phyloP scores from a whole-genome alignment of 768 basidiomycete genomes.

The Rickenella mellea region DNA sequence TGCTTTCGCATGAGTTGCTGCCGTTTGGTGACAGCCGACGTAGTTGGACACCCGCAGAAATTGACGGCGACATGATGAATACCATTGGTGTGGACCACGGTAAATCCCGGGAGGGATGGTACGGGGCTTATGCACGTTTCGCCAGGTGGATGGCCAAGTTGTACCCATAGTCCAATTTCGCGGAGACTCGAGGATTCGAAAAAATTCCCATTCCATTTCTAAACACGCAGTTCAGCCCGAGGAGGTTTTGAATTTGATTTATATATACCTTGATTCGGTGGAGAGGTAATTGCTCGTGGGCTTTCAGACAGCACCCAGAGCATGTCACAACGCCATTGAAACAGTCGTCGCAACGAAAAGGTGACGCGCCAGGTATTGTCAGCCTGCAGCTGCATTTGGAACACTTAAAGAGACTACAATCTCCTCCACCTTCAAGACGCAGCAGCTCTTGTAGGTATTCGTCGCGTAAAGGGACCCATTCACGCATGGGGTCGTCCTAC shows the following conservation, averaged over 20 bases:
- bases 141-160: conserved; percentile 12
- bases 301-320: not conserved
- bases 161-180: conserved; percentile 12
- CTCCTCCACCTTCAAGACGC: not conserved
- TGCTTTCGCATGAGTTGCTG: conserved; percentile 10
- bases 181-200: not conserved
- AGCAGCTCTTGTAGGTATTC: not conserved
- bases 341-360: not conserved
- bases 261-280: not conserved
- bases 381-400: not conserved
- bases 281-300: not conserved
- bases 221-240: not conserved
- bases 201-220: not conserved
- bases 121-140: conserved; percentile 2
- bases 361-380: too few relatives aligned
- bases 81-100: conserved; percentile 8
- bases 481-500: not conserved
- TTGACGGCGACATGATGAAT: conserved; percentile 13
- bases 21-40: too few relatives aligned
- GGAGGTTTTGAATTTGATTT: not conserved
- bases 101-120: conserved; percentile 5
- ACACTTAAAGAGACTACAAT: not conserved
- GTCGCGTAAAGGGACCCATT: not conserved
- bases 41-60: conserved; percentile 18
- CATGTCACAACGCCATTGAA: not conserved